phyloP scores from a whole-genome alignment of 129 eudicot genomes.

The Flaveria linearis region DNA sequence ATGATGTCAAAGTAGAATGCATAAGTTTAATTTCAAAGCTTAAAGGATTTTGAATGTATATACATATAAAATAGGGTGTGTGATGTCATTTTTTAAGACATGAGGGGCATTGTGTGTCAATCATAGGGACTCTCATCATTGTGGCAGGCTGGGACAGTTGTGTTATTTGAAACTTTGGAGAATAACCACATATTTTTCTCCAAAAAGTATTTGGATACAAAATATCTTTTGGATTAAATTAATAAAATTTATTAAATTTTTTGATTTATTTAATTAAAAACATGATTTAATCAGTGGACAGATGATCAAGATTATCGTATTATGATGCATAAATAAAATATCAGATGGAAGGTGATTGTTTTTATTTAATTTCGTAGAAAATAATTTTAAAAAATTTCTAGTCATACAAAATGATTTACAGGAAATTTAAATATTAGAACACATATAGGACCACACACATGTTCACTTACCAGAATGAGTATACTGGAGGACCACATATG shows the following conservation, averaged over 20 bases:
- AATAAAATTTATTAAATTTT: not conserved
- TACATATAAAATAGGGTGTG: conserved; percentile 10
- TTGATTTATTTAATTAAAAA: not conserved
- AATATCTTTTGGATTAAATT: not conserved
- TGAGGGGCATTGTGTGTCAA: conserved; percentile 18
- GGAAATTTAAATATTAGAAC: not conserved
- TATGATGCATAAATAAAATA: too few species aligned
- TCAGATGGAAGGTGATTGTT: too few species aligned
- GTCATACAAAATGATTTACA: too few species aligned
- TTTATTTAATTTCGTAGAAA: too few species aligned
- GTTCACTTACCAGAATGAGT: too few species aligned
- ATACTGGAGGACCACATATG: too few species aligned
- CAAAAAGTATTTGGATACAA: conserved; percentile 24
- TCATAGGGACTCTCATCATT: conserved; percentile 22
- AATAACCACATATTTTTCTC: conserved; percentile 21
- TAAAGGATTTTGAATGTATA: not conserved
- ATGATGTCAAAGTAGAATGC: not conserved
- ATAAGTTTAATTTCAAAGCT: not conserved
- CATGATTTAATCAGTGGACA: not conserved
- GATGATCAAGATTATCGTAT: not conserved
- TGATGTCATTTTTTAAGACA: not conserved
- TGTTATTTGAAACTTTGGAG: conserved; percentile 22
- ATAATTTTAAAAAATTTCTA: too few species aligned
- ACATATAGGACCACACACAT: too few species aligned
- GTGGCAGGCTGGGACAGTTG: conserved; percentile 42